phyloP scores from a whole-genome alignment of 1,284 basidiomycete genomes.

The Laetiporus sulphureus region DNA sequence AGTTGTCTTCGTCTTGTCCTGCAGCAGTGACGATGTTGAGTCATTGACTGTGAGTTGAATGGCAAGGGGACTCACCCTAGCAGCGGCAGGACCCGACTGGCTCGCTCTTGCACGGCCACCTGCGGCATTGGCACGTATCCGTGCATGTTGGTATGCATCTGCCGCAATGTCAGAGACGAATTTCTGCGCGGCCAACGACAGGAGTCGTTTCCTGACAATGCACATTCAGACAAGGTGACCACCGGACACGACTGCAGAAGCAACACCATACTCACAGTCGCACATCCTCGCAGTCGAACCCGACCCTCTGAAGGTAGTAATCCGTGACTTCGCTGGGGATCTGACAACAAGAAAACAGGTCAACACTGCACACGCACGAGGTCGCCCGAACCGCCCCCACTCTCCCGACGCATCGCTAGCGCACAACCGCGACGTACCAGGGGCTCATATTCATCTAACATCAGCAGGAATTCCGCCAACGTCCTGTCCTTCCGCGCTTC shows the following conservation, averaged over 20 bases:
- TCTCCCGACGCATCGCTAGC: background rate
- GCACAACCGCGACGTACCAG: constrained; percentile 49
- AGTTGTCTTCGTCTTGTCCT: constrained; percentile 95
- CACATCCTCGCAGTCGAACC: constrained; percentile 94
- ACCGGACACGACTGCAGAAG: background rate
- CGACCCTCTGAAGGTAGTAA: constrained; percentile 93
- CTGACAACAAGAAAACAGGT: constrained; percentile 35
- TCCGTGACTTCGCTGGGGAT: constrained; percentile 98
- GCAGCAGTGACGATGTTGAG: background rate
- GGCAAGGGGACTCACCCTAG: constrained; percentile 42
- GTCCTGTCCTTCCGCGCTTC: constrained; percentile 84
- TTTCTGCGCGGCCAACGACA: constrained; percentile 96
- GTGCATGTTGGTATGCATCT: constrained; percentile 97
- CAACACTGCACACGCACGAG: constrained; percentile 5
- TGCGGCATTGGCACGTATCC: constrained; percentile 80
- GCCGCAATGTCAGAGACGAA: constrained; percentile 96
- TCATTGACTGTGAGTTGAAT: background rate
- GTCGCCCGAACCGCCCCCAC: background rate
- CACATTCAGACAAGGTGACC: background rate
- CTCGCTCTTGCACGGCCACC: constrained; percentile 61
- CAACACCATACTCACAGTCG: constrained; percentile 70
- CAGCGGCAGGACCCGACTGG: constrained; percentile 49
- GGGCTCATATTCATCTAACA: constrained; percentile 96
- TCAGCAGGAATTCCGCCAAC: constrained; percentile 89
- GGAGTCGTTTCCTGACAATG: constrained; percentile 73